A percentile compares a stretch with the other conserved stretches of the same genome.
Evolutionary conservation across 768 basidiomycete genomes (phyloP).

Genomic region (Termitomyces sp.): DNA sequence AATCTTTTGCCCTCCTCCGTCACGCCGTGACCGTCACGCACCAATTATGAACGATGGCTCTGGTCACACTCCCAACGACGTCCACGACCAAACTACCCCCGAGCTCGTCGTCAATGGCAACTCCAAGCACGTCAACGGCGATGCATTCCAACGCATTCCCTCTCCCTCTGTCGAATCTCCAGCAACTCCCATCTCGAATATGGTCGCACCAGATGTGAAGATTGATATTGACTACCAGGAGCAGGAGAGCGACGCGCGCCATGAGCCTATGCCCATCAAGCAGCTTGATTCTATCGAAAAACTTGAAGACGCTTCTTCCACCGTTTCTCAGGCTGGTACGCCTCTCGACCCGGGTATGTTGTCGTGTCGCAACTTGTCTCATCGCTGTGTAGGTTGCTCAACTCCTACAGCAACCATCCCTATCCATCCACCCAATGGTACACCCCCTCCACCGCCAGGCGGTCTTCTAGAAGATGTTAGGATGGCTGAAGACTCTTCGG

Average conservation of each 20-base stretch:
- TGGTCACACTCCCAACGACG: slow-evolving; percentile 35
- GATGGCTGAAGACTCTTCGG: slow-evolving; percentile 41
- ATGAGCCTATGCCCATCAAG: slow-evolving; percentile 52
- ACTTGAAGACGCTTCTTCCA: slow-evolving; percentile 32
- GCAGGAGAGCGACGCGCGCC: slow-evolving; percentile 63
- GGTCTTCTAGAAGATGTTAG: slow-evolving; percentile 48
- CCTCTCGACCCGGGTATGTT: slow-evolving; percentile 49
- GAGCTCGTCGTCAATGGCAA: slow-evolving; percentile 30
- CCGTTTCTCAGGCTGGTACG: slow-evolving; percentile 36
- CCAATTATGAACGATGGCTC: slow-evolving; percentile 53
- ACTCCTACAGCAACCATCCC: slow-evolving; percentile 35
- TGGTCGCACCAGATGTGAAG: slow-evolving; percentile 47
- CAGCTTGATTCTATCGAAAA: slow-evolving; percentile 31
- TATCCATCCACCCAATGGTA: slow-evolving; percentile 37
- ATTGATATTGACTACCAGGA: slow-evolving; percentile 58
- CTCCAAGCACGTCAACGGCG: slow-evolving; percentile 29
- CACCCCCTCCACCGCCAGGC: slow-evolving; percentile 35
- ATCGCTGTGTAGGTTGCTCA: slow-evolving; percentile 16
- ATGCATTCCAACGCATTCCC: slow-evolving; percentile 24
- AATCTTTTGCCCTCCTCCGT: slow-evolving; percentile 55
- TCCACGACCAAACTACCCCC: slow-evolving; percentile 25
- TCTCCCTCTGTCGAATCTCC: slow-evolving; percentile 48
- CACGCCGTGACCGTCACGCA: slow-evolving; percentile 76
- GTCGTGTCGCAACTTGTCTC: slow-evolving; percentile 10
- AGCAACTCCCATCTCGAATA: slow-evolving; percentile 52